Percentiles rank a stretch among this genome's conserved stretches.
Conservation (phyloP, 805 yeast species). For the Grigorovia transvaalensis region DNA sequence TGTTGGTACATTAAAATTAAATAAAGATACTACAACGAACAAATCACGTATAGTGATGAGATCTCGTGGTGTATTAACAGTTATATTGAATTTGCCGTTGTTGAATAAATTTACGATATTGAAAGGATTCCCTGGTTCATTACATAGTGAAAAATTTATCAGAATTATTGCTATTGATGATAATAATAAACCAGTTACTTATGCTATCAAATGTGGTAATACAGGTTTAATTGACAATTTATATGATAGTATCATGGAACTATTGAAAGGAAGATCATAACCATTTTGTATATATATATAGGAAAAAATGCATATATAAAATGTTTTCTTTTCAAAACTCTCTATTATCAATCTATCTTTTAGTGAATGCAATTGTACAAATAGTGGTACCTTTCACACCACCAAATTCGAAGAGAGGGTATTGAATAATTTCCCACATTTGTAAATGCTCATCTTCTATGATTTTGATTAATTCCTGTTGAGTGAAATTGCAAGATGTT, state of each 20-base stretch:
- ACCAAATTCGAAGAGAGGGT: conserved; percentile 82
- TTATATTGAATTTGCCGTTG: conserved; percentile 68
- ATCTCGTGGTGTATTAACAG: conserved; percentile 73
- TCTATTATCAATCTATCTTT: conserved; percentile 7
- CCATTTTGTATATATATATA: not conserved
- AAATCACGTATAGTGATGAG: conserved; percentile 79
- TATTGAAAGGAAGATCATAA: not conserved
- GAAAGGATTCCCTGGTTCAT: conserved; percentile 79
- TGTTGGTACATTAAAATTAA: conserved; percentile 76
- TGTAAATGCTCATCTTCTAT: conserved; percentile 38
- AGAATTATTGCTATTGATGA: conserved; percentile 62
- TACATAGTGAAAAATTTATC: conserved; percentile 73
- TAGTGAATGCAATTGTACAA: conserved; percentile 73
- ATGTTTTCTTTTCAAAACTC: not conserved
- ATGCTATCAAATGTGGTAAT: conserved; percentile 63
- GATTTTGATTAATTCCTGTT: conserved; percentile 53
- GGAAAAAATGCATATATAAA: not conserved
- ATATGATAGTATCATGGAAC: conserved; percentile 29
- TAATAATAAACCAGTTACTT: conserved; percentile 63
- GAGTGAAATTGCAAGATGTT: conserved; percentile 92
- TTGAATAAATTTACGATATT: conserved; percentile 49
- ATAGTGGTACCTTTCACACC: conserved; percentile 84
- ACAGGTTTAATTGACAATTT: conserved; percentile 50
- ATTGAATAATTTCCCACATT: conserved; percentile 57
- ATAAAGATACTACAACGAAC: conserved; percentile 32